A percentile compares a stretch with the other conserved stretches of the same genome.
phyloP scores from a whole-genome alignment of 2,329 filamentous ascomycete genomes.

The Helotiales sp. region DNA sequence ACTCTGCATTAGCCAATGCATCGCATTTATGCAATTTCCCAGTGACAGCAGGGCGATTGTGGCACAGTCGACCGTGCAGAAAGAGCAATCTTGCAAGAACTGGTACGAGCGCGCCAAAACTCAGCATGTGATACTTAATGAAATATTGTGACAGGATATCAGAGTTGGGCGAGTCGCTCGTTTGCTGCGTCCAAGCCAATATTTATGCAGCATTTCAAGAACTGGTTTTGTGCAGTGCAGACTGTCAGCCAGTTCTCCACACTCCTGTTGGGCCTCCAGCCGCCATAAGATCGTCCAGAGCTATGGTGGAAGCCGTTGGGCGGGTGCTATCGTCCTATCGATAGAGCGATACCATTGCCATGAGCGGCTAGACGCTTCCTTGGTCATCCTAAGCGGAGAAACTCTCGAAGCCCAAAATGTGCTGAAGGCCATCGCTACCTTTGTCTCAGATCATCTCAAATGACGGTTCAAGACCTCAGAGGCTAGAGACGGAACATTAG shows the following conservation, averaged over 20 bases:
- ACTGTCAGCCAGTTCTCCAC: no score
- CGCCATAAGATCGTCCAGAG: slow-evolving; percentile 8
- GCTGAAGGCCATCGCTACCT: not conserved
- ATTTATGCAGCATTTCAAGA: slow-evolving; percentile 9
- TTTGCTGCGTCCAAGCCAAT: slow-evolving; percentile 3
- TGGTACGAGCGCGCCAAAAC: slow-evolving; percentile 13
- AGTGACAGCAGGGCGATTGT: not conserved
- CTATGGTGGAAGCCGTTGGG: slow-evolving; percentile 1
- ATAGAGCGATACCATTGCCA: slow-evolving; percentile 1
- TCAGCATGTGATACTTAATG: slow-evolving; percentile 13
- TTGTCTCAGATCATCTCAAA: slow-evolving; percentile 7
- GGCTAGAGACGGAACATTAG: not conserved
- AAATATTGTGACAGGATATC: slow-evolving; percentile 14
- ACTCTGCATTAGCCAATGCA: slow-evolving; percentile 15
- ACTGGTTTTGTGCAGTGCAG: not conserved
- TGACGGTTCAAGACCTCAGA: not conserved
- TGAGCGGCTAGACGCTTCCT: not conserved
- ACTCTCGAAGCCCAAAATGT: not conserved
- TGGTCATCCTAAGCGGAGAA: not conserved
- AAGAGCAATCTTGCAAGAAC: slow-evolving; percentile 10
- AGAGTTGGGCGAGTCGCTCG: slow-evolving; percentile 20
- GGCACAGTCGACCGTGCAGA: slow-evolving; percentile 14
- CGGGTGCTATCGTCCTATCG: slow-evolving; percentile 23
- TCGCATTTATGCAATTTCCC: slow-evolving; percentile 18
- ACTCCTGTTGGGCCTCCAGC: slow-evolving; percentile 4